These are phyloP conservation scores for Apiotrichum montevideense DNA, from an alignment of 1,284 basidiomycete species.

Conservation along the genomic window DNA sequence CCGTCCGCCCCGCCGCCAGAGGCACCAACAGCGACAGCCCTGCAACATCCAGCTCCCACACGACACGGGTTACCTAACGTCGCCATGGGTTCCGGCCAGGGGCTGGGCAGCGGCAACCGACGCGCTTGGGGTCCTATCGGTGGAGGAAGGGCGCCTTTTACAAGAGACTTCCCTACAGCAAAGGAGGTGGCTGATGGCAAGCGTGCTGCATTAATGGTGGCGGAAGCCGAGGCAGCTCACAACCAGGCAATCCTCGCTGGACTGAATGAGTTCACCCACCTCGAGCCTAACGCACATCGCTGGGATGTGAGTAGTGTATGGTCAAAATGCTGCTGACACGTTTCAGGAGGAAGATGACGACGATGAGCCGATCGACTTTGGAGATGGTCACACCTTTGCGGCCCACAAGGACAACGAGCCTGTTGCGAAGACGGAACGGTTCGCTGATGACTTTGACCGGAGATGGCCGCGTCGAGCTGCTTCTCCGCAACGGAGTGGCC, in stretches of 20 bases:
- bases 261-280: constrained; percentile 81
- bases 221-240: constrained; percentile 50
- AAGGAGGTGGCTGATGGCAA: constrained; percentile 79
- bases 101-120: constrained; percentile 19
- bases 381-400: constrained; percentile 71
- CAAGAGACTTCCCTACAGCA: constrained; percentile 70
- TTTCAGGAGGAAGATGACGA: constrained; percentile 81
- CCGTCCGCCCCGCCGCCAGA: constrained; percentile 21
- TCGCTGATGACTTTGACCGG: constrained; percentile 76
- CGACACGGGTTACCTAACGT: constrained; percentile 18
- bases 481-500: constrained; percentile 5
- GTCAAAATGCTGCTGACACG: constrained; percentile 38
- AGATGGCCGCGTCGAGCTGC: constrained; percentile 66
- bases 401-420: constrained; percentile 45
- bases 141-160: constrained; percentile 14
- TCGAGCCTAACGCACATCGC: constrained; percentile 85
- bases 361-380: constrained; percentile 84
- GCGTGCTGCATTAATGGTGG: constrained; percentile 36
- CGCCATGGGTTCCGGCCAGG: constrained; percentile 30
- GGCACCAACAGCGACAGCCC: constrained; percentile 1
- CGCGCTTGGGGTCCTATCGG: constrained; percentile 19
- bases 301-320: constrained; percentile 72
- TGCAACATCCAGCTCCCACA: constrained; percentile 32
- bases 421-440: constrained; percentile 41
- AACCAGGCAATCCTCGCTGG: constrained; percentile 56